Evolutionary conservation across 2,329 filamentous ascomycete species (phyloP), one percentile per base, ranked within the genome.

Genomic region (Hypoxylon sp.): DNA sequence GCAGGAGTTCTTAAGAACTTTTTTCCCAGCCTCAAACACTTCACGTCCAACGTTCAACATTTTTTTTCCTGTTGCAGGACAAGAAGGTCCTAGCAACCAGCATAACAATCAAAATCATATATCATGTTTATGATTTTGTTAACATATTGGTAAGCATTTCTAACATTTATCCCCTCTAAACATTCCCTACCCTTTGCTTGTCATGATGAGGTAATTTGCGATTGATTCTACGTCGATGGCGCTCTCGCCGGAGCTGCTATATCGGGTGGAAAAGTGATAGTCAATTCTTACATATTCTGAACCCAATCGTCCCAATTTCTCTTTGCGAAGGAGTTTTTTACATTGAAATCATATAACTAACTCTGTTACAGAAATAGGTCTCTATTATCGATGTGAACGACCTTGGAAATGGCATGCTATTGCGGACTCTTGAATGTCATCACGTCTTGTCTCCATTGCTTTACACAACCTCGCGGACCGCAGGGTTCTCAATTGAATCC

Each of bases 241-340:
- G 84, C 92, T 89, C 93, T 91, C 91, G 94, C 94, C 94, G 89
- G 94, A 89, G 92, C 87, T 85, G 91, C 90, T 87, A 91, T 90
- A 94, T 90, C 91, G 86, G 83, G 79, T 83, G 84, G 87, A 83
- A 79, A 88, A 81, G 85, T 97, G 94, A 97, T 92, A 97, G 93
- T 94, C 83, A 90, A 89, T 89, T 95, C 94, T 97, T 97, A 97
- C 94, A 97, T 97, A 97, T 97, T 93, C 94, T 97, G 94, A 97
- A 80, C 75, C 41, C 55, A 53, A 53, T 60, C 41, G 52, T 34
- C 14, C 10, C 43, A n/a, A 41, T 21, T 48, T 34, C 6, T 41
- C 6, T 23, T 45, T 17, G 17, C 32, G 13, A 23, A 41, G 28
- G 19, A 34, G 30, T 38, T 7, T 32, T 10, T 32, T 21, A 48